Base-by-base conservation (phyloP, 805 yeast species). In the Yarrowia sp. region DNA sequence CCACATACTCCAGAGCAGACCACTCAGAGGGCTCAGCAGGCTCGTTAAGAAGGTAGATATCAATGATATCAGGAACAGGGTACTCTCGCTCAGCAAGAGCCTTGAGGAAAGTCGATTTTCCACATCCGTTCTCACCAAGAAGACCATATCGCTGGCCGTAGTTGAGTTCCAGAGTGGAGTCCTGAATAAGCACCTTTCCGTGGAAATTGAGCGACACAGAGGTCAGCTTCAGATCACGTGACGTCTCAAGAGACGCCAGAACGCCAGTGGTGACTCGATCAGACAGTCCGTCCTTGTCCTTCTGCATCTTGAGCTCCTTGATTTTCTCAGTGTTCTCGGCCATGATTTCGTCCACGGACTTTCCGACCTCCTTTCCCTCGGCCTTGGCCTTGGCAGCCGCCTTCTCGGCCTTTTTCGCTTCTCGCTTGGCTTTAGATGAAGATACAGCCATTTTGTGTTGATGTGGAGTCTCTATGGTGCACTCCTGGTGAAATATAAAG, bases 211-310 rank as follows among this genome's bases (percentile, higher is more conserved):
- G 84, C 9, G 98, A 91, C 50, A 92, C 91, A 63, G 97, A 90
- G 19, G 94, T 87, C 74, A 94, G 78, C 82, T 95, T 95, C 76
- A 95, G 82, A 88, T 95, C 99, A 80, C 98, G 88, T 17, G 98
- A 92, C 36, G 98, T 93, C 49, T 79, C 85, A 77, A 95, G 83
- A 66, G 97, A 91, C 69, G 89, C 93, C 77, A 95, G 83, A 56
- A 95, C 99, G 85, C 99, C 99, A 53, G 99, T 94, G 73, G 94
- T 90, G 72, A 94, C 99, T 84, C 99, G 91, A 80, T 94, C 99
- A 55, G 97, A 91, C 68, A 94, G 76, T 73, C 99, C 99, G 75
- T 92, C 88, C 78, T 91, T 88, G 80, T 94, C 99, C 77, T 90
- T 89, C 82, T 94, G 99, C 77, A 93, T 82, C 80, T 94, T 94